Evolutionary conservation across 202 grass and related monocot species (phyloP), one percentile per base, ranked within the genome.

Genomic region (Eragrostis tef): DNA sequence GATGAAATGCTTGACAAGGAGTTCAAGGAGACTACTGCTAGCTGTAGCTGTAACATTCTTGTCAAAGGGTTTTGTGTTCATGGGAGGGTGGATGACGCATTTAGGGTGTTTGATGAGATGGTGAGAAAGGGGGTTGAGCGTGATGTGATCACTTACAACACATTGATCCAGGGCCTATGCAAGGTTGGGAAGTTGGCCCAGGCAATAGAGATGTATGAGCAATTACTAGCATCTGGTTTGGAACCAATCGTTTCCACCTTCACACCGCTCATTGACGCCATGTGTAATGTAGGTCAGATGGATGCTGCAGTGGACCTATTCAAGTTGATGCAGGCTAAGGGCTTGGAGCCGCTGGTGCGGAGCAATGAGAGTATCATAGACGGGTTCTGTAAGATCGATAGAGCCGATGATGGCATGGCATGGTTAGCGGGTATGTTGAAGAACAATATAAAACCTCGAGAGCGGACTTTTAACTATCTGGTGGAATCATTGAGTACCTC

Each of bases 361-460:
- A 90, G 51, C 58, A 93, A 98, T 75, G 88, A 98, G 83, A 69
- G 52, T 64, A 69, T 98, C 50, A 86, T 98, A 70, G 69, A 59
- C 45, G 87, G 75, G 2, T 93, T 95, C 79, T 98, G 95, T 78
- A 88, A 83, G 87, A 71, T 64, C 16, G 66, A 75, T 11, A 90
- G 84, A 83, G 31, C 67, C 46, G 95, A 91, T 79, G 90, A 93
- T 58, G 85, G 84, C 34, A 90, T 98, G 92, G 51, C 82, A 48
- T 95, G 92, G 90, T 79, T 93, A 69, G 88, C 86, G 26, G 75
- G 76, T 61, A 86, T 95, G 92, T 84, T 98, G 85, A 82, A 80
- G 69, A 91, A 81, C 25, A 90, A 95, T 81, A 88, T 88, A 67
- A 98, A 74, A 83, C 95, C 92, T 67, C 78, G 11, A 53, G 22